Evolutionary conservation across 1,284 basidiomycete species (phyloP).

Genomic region (Cryptococcus amylolentus): DNA sequence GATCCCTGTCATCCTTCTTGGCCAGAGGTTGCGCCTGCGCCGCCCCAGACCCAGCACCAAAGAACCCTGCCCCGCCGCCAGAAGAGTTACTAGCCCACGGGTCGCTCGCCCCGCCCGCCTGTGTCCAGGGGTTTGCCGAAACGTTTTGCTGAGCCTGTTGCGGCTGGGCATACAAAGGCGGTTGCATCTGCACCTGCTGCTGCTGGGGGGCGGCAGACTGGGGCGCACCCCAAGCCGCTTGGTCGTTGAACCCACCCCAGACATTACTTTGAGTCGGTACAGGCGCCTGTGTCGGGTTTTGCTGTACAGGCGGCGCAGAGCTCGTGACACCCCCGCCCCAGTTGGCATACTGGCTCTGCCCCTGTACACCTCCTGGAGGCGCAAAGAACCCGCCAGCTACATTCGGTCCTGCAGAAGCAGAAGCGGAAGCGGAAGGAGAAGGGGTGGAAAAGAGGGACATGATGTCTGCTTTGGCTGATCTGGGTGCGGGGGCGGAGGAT

Average conservation of each 20-base stretch:
- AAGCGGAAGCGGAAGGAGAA: slow-evolving; percentile 19
- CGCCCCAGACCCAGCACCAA: slow-evolving; percentile 13
- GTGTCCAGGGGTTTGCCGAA: not conserved
- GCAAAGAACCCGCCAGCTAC: slow-evolving; percentile 20
- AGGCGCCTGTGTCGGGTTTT: slow-evolving; percentile 17
- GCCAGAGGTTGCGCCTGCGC: slow-evolving; percentile 8
- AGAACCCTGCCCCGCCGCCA: slow-evolving; percentile 5
- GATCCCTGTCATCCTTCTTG: slow-evolving; percentile 39
- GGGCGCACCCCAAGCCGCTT: slow-evolving; percentile 35
- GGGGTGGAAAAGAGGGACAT: slow-evolving; percentile 48
- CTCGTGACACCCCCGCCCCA: slow-evolving; percentile 41
- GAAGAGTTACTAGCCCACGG: slow-evolving; percentile 22
- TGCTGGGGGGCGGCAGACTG: slow-evolving; percentile 2
- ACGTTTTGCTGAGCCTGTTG: not conserved
- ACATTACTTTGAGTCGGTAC: slow-evolving; percentile 13
- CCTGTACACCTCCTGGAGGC: slow-evolving; percentile 9
- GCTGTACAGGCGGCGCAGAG: slow-evolving; percentile 22
- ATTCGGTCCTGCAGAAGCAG: not conserved
- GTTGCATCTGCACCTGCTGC: not conserved
- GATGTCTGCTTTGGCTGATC: slow-evolving; percentile 46
- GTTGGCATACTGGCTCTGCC: slow-evolving; percentile 26
- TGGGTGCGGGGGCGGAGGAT: not conserved
- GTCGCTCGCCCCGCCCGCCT: slow-evolving; percentile 7
- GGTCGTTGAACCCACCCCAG: slow-evolving; percentile 38
- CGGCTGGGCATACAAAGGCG: not conserved